Evolutionary conservation across 345 rosid genomes (phyloP).

Genomic region (Clarkia xantiana): DNA sequence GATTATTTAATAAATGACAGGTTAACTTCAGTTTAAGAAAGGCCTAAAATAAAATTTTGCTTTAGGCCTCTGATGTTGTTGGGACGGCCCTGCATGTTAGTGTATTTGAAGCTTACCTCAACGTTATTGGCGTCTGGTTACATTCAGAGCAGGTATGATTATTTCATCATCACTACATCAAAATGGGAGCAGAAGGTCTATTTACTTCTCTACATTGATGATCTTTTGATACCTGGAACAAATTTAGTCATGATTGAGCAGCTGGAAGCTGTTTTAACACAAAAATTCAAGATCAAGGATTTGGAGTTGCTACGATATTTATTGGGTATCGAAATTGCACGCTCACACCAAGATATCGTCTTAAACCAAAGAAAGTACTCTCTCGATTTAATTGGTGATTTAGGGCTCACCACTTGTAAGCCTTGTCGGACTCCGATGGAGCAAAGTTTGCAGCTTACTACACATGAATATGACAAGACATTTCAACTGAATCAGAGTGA

Average conservation of each 20-base stretch:
- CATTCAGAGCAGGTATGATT: neutral
- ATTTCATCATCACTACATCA: neutral
- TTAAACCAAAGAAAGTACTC: neutral
- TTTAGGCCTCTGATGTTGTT: no score
- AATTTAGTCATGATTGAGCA: neutral
- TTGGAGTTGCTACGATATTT: no score
- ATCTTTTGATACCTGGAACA: neutral
- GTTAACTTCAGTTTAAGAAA: no score
- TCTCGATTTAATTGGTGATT: neutral
- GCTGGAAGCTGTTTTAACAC: neutral
- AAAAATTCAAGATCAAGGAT: no score
- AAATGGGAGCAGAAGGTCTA: neutral
- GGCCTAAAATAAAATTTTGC: no score
- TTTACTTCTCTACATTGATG: neutral
- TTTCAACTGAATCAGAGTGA: neutral
- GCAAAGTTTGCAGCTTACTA: neutral
- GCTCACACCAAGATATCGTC: neutral
- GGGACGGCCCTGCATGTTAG: neutral
- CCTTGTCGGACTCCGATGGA: neutral
- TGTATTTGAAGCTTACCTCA: neutral
- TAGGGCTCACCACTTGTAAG: neutral
- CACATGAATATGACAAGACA: neutral
- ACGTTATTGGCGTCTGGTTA: neutral
- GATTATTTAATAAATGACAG: no score
- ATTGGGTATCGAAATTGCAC: no score